Conservation (phyloP, 164 flowering plant genomes). For the Stephania yunnanensis region DNA sequence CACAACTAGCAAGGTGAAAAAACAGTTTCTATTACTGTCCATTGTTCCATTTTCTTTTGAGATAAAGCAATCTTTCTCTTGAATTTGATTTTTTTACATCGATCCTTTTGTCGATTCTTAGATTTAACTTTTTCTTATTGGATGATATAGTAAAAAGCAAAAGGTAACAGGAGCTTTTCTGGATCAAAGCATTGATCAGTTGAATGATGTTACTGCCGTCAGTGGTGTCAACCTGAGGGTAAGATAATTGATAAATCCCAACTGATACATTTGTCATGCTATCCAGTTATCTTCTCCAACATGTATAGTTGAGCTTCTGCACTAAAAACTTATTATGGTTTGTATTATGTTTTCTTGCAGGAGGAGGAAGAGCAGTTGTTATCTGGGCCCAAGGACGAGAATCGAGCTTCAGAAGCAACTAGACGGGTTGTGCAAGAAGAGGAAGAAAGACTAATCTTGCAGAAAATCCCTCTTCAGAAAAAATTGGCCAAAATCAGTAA, state of each 20-base stretch:
- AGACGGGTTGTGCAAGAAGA: constrained; percentile 90
- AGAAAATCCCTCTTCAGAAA: constrained; percentile 71
- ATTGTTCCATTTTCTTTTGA: background rate
- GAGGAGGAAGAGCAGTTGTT: constrained; percentile 55
- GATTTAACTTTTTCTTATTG: background rate
- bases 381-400: constrained; percentile 83
- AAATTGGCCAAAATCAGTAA: constrained; percentile 70
- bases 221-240: constrained; percentile 94
- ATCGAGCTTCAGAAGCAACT: constrained; percentile 85
- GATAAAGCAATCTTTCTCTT: background rate
- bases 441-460: constrained; percentile 84
- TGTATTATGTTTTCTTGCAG: background rate
- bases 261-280: background rate
- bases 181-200: constrained; percentile 96
- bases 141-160: constrained; percentile 73
- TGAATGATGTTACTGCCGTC: constrained; percentile 99
- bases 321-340: background rate
- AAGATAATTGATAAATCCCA: constrained; percentile 13
- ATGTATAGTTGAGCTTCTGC: background rate
- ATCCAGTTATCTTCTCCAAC: background rate
- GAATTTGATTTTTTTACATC: background rate
- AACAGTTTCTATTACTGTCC: background rate
- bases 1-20: constrained; percentile 54
- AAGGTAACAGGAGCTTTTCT: constrained; percentile 67
- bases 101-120: background rate